These are phyloP conservation scores for Acacia acuminata DNA, from an alignment of 306 rosid species.

Conservation along the genomic window DNA sequence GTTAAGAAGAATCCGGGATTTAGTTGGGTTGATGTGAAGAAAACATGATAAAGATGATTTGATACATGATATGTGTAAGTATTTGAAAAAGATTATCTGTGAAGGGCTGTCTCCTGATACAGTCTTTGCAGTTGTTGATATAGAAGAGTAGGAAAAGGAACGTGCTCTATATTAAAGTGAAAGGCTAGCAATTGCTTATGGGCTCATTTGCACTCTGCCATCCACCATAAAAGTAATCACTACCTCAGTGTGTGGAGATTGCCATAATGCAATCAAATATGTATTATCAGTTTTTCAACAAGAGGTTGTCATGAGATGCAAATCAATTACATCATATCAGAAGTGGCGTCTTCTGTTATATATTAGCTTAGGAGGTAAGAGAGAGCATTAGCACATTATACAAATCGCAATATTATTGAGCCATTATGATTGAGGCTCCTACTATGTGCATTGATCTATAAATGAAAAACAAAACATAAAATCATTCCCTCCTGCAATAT, in stretches of 20 bases:
- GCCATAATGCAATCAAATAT: not conserved
- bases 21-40: conserved; percentile 46
- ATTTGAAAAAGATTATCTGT: conserved; percentile 49
- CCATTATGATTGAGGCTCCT: no score
- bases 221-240: not conserved
- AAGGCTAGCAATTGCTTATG: not conserved
- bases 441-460: no score
- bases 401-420: no score
- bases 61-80: conserved; percentile 61
- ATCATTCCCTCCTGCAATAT: not conserved
- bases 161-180: conserved; percentile 43
- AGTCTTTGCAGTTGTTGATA: conserved; percentile 60
- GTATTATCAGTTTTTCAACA: not conserved
- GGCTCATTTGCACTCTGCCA: not conserved
- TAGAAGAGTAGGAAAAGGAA: conserved; percentile 73
- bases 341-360: not conserved
- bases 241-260: not conserved
- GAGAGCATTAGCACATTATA: not conserved
- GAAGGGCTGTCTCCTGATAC: conserved; percentile 41
- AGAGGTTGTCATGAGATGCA: not conserved
- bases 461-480: no score
- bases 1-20: not conserved
- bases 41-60: conserved; percentile 58
- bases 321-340: not conserved
- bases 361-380: no score